Base-by-base conservation (phyloP, 2,329 filamentous ascomycete species). In the Verticillium tricorpus region DNA sequence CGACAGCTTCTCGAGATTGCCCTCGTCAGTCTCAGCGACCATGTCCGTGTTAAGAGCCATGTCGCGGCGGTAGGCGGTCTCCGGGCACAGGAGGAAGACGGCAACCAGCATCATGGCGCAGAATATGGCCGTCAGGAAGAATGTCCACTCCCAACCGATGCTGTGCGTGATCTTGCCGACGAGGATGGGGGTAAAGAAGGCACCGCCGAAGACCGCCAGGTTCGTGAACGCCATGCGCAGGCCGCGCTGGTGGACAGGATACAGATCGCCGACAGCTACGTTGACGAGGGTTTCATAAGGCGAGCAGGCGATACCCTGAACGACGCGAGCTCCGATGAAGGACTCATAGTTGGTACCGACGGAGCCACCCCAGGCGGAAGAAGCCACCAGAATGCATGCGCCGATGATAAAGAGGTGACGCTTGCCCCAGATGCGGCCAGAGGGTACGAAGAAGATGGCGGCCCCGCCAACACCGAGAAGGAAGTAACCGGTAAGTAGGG, bases 261-360 rank as follows among this genome's bases (percentile, higher is more conserved):
- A 97, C 59, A 98, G 73, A 73, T 98, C 94, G 50, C 93, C 94
- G 7, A 97, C 91, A 57, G 87, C 89, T 0, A 92, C 92, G 74
- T 96, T 97, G 62, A 97, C 89, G 28, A 97, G 79, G 1, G 91
- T 91, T 76, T 98, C 94, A 67, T 95, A 97, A 0, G 94, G 93
- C 9, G 93, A 93, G 19, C 93, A 82, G 0, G 90, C 93, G 54
- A 97, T 83, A 22, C 94, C 94, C 74, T 97, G 94, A 61, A 96
- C 85, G 59, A 96, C 84, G 14, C 94, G 83, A 14, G 94, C 89
- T 76, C 87, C 91, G 5, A 95, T 72, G 63, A 97, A 80, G 69
- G 87, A 91, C 17, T 77, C 80, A 73, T 96, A 95, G 72, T 86
- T 86, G 45, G 79, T 81, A 12, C 85, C 83, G 39, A 85, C 86